A percentile compares a stretch with the other conserved stretches of the same genome.
Evolutionary conservation across 139 green algal genomes (phyloP).

Genomic region (Monoraphidium neglectum): DNA sequence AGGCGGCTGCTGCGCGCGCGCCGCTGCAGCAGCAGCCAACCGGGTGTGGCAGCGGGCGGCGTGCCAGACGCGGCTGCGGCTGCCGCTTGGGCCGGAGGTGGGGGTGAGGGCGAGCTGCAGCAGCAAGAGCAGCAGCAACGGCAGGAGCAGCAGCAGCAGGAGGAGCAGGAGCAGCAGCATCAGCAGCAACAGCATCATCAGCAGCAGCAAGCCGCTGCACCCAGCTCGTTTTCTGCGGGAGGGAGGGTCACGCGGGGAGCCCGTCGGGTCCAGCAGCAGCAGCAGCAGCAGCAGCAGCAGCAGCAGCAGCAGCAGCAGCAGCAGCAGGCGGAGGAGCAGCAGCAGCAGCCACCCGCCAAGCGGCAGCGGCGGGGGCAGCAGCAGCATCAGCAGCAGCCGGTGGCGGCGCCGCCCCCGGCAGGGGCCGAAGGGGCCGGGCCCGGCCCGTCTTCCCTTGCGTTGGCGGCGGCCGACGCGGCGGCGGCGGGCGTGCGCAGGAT

Average conservation of each 20-base stretch:
- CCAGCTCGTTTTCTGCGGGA: not conserved
- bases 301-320: not conserved
- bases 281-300: constrained; percentile 8
- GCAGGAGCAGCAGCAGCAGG: not conserved
- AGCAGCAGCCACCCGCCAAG: not conserved
- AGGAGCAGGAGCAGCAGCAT: constrained; percentile 3
- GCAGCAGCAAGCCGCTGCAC: not conserved
- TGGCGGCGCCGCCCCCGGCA: too few species aligned
- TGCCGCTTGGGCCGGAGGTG: too few species aligned
- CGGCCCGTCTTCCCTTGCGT: too few species aligned
- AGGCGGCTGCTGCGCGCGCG: too few species aligned
- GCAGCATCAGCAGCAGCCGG: not conserved
- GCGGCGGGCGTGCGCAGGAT: too few species aligned
- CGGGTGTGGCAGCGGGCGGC: too few species aligned
- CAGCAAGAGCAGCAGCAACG: constrained; percentile 3
- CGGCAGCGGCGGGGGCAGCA: constrained; percentile 12
- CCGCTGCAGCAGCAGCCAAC: too few species aligned
- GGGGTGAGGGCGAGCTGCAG: constrained; percentile 2
- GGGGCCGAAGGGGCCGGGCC: too few species aligned
- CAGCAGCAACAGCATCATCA: not conserved
- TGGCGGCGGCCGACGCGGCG: too few species aligned
- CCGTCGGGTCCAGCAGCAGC: too few species aligned
- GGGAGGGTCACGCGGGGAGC: too few species aligned
- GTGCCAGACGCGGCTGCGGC: too few species aligned
- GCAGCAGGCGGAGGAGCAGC: not conserved